Percentiles rank a stretch among this genome's conserved stretches.
Conservation (phyloP, 768 basidiomycete genomes). For the Podaxis mareebaensis region DNA sequence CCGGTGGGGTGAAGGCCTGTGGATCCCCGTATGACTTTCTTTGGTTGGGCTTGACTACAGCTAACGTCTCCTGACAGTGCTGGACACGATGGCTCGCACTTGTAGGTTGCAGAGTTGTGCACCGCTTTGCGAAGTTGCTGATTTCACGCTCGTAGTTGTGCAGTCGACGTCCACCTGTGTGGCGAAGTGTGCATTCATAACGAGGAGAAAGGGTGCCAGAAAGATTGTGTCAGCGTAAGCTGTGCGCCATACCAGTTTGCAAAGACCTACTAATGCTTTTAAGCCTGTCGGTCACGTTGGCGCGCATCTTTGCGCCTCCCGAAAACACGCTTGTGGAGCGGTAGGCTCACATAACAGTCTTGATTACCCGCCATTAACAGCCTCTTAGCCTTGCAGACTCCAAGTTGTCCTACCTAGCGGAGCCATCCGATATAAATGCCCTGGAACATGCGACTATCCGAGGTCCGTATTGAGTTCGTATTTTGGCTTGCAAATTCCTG, state of each 20-base stretch:
- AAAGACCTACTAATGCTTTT: slow-evolving; percentile 16
- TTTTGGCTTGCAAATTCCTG: not conserved
- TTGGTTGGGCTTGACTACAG: not conserved
- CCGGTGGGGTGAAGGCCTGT: slow-evolving; percentile 35
- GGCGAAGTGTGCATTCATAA: slow-evolving; percentile 48
- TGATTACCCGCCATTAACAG: not conserved
- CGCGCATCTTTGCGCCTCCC: slow-evolving; percentile 55
- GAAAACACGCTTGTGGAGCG: slow-evolving; percentile 57
- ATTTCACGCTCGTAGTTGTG: slow-evolving; percentile 41
- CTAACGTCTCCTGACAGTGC: slow-evolving; percentile 35
- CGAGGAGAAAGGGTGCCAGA: slow-evolving; percentile 51
- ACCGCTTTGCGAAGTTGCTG: not conserved
- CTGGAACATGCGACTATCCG: slow-evolving; percentile 41
- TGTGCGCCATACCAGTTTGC: too few relatives aligned
- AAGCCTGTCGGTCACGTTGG: slow-evolving; percentile 49
- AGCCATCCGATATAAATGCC: slow-evolving; percentile 36
- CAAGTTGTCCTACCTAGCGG: slow-evolving; percentile 27
- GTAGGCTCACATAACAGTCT: slow-evolving; percentile 27
- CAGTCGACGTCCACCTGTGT: slow-evolving; percentile 51
- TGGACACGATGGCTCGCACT: slow-evolving; percentile 56
- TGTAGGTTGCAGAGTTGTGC: slow-evolving; percentile 33
- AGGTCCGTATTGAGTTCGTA: slow-evolving; percentile 31
- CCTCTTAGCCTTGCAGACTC: slow-evolving; percentile 40
- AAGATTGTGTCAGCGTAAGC: slow-evolving; percentile 36
- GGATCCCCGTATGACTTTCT: slow-evolving; percentile 38